phyloP scores from a whole-genome alignment of 805 yeast species.

The Metschnikowia sp. region DNA sequence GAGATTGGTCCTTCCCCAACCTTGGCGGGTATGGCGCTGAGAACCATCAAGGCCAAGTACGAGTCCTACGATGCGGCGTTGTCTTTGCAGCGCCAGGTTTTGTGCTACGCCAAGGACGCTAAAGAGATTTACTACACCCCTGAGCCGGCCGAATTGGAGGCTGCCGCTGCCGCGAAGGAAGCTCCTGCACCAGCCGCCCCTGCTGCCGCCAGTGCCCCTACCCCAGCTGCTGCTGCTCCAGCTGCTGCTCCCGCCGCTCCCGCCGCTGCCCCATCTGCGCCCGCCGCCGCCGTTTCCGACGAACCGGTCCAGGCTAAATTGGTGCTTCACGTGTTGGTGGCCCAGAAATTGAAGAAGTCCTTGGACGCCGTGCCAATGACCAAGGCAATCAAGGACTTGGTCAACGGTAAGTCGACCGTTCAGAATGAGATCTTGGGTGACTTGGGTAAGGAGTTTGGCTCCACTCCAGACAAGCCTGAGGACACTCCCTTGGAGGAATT shows the following conservation, averaged over 20 bases:
- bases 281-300: constrained; percentile 80
- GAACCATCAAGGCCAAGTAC: constrained; percentile 92
- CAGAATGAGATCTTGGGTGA: constrained; percentile 99
- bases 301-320: constrained; percentile 84
- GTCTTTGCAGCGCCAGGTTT: constrained; percentile 87
- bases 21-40: constrained; percentile 96
- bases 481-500: constrained; percentile 95
- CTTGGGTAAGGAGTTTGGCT: constrained; percentile 95
- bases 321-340: constrained; percentile 83
- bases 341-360: constrained; percentile 92
- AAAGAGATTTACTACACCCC: constrained; percentile 95
- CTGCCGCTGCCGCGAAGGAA: constrained; percentile 25
- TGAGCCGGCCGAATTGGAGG: constrained; percentile 57
- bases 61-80: constrained; percentile 98
- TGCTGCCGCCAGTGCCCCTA: constrained; percentile 50
- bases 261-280: constrained; percentile 64
- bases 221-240: constrained; percentile 60
- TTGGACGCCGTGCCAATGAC: constrained; percentile 80
- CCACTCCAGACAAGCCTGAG: constrained; percentile 98
- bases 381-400: constrained; percentile 94
- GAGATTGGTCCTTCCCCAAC: constrained; percentile 99
- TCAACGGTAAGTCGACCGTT: constrained; percentile 97
- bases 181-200: constrained; percentile 37
- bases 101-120: constrained; percentile 93
- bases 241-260: constrained; percentile 38